Evolutionary conservation across 2,329 filamentous ascomycete species (phyloP), one percentile per base, ranked within the genome.

Genomic region (Colletotrichum filicis): DNA sequence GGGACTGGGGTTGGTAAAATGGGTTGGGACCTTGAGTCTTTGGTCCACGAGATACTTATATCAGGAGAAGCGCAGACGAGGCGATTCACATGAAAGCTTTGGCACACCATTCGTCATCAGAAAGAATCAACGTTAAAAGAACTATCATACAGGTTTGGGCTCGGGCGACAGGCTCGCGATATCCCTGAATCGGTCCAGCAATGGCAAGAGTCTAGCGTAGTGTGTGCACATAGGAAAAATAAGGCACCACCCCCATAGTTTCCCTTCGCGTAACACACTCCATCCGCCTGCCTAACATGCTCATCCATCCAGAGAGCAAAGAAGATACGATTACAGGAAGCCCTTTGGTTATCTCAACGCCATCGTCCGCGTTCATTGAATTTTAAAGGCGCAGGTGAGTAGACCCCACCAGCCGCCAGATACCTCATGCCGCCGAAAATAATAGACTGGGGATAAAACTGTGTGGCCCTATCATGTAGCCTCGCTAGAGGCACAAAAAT

Each of bases 311-410:
- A 65, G 71, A 71, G 71, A 65, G 71, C 66, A 73, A 73, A 75
- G 62, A 70, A 74, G 73, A 70, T 75, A 73, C 68, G 74, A 75
- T 75, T 75, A 75, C 74, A 75, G 66, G 73, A 53, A 59, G 37
- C 68, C 74, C 55, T 71, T 73, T 56, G 69, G 62, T 55, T 63
- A 71, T 62, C 66, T 61, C 73, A 66, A 74, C 73, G 74, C 74
- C 74, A 71, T 73, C 74, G 35, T 73, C 74, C 62, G 70, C 62
- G 46, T 64, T 67, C 73, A 32, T 71, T 56, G 60, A 66, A 61
- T 28, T 68, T 68, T 68, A 19, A 49, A 53, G 62, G 53, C 42
- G 37, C 52, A 49, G 66, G 46, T 30, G 56, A 28, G 32, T 66
- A 35, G 28, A 52, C 46, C 61, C 30, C 5, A 46, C 61, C 30